Evolutionary conservation across 2,329 filamentous ascomycete species (phyloP), one percentile per base, ranked within the genome.

Genomic region (Fusarium scirpi): DNA sequence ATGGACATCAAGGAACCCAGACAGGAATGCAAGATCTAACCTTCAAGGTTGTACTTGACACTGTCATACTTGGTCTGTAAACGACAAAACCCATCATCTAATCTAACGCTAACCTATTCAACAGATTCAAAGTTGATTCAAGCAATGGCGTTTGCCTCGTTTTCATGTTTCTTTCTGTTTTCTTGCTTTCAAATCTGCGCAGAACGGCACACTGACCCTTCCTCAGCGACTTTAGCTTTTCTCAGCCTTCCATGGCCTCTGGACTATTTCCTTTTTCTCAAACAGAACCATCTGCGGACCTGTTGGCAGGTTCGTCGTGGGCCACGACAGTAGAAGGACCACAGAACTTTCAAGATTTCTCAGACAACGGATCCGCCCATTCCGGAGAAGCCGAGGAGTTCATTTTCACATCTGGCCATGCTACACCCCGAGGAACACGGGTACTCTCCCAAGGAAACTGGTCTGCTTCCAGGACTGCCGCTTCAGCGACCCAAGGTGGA

Each of bases 201-300:
- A 81, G 81, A 82, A 86, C 80, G 84, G 82, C 77, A 85, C 81
- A 89, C 86, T 89, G 85, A 89, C 85, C 81, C 78, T 75, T 70
- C 77, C 75, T 71, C 82, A 87, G 86, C 84, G 85, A 87, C 68
- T 87, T 85, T 79, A 89, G 86, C 82, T 85, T 83, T 76, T 81
- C 83, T 65, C 85, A 85, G 76, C 81, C 84, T 78, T 81, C 83
- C 68, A 82, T 88, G 81, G 78, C 84, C 76, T 79, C 84, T 72
- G 84, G 84, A 79, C 83, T 87, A 78, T 87, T 87, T 85, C 82
- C 85, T 81, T 87, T 85, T 80, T 84, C 84, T 84, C 86, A 87
- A 78, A 85, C 86, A 85, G 86, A 85, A 86, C 85, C 85, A 83
- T 81, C 85, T 78, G 74, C 84, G 77, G 86, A 87, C 83, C 83